These are phyloP conservation scores for Cryphonectria naterciae DNA, from an alignment of 2,329 filamentous ascomycete species.

Conservation along the genomic window DNA sequence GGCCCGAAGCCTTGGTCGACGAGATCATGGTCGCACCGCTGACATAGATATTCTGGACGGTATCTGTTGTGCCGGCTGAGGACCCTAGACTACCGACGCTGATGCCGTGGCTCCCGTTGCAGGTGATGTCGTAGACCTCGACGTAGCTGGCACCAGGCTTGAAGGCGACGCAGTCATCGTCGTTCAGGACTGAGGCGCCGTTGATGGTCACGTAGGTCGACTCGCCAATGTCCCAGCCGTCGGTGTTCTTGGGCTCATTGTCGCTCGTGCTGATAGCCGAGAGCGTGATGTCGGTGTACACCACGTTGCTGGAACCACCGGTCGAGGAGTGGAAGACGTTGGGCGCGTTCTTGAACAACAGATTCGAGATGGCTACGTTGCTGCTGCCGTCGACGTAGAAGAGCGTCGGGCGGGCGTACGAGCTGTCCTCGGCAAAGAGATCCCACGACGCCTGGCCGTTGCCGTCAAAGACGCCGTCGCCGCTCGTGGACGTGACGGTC, in stretches of 20 bases:
- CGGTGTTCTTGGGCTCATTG: slow-evolving; percentile 46
- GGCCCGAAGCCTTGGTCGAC: slow-evolving; percentile 22
- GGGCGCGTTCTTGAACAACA: slow-evolving; percentile 47
- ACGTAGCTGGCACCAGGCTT: slow-evolving; percentile 46
- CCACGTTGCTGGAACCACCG: slow-evolving; percentile 41
- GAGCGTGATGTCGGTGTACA: slow-evolving; percentile 44
- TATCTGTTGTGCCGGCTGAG: slow-evolving; percentile 39
- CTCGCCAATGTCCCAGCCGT: slow-evolving; percentile 47
- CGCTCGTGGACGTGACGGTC: slow-evolving; percentile 45
- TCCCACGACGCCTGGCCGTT: slow-evolving; percentile 50
- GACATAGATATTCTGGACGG: slow-evolving; percentile 48
- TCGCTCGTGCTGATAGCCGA: slow-evolving; percentile 44
- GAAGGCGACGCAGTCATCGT: slow-evolving; percentile 51
- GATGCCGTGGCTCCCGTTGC: slow-evolving; percentile 51
- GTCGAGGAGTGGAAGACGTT: slow-evolving; percentile 49
- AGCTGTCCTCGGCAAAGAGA: slow-evolving; percentile 43
- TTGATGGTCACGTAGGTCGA: slow-evolving; percentile 43
- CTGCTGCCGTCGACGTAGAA: slow-evolving; percentile 44
- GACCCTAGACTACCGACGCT: slow-evolving; percentile 52
- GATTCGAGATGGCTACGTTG: slow-evolving; percentile 42
- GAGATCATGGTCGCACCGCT: slow-evolving; percentile 38
- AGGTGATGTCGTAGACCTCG: slow-evolving; percentile 46
- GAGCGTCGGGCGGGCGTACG: slow-evolving; percentile 46
- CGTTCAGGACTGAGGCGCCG: slow-evolving; percentile 43
- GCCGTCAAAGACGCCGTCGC: slow-evolving; percentile 49